Percentiles rank a stretch among this genome's conserved stretches.
Evolutionary conservation across 1,284 basidiomycete species (phyloP).

Genomic region (Volvariella volvacea): DNA sequence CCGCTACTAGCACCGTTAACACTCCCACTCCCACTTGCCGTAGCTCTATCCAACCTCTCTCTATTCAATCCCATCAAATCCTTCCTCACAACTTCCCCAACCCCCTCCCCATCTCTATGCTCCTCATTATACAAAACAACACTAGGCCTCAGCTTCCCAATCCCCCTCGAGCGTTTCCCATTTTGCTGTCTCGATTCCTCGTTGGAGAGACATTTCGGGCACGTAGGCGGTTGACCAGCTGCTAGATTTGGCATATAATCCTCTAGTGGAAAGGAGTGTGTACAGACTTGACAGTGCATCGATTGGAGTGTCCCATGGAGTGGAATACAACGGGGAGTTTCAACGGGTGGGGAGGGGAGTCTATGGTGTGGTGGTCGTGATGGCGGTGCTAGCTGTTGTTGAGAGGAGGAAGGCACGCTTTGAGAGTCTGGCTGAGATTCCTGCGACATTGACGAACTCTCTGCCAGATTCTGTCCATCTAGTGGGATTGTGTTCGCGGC

Average conservation of each 20-base stretch:
- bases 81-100: conserved; percentile 72
- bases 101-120: conserved; percentile 84
- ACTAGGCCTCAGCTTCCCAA: conserved; percentile 79
- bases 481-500: too few relatives aligned
- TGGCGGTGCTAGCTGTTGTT: neutral
- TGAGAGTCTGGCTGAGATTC: too few relatives aligned
- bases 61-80: conserved; percentile 55
- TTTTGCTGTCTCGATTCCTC: conserved; percentile 67
- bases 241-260: conserved; percentile 51
- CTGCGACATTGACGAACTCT: too few relatives aligned
- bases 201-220: conserved; percentile 71
- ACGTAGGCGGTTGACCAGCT: conserved; percentile 64
- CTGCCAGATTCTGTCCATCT: too few relatives aligned
- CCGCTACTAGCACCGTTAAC: too few relatives aligned
- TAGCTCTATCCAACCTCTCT: conserved; percentile 24
- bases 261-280: conserved; percentile 59
- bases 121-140: conserved; percentile 90
- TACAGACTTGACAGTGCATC: conserved; percentile 81
- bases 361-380: conserved; percentile 20
- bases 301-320: conserved; percentile 82
- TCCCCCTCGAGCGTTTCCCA: conserved; percentile 76
- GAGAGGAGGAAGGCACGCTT: too few relatives aligned
- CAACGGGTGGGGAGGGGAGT: conserved; percentile 35
- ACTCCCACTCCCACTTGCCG: too few relatives aligned
- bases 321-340: conserved; percentile 78